Evolutionary conservation across 78 protist genomes (phyloP).

Genomic region (Isochrysis galbana): DNA sequence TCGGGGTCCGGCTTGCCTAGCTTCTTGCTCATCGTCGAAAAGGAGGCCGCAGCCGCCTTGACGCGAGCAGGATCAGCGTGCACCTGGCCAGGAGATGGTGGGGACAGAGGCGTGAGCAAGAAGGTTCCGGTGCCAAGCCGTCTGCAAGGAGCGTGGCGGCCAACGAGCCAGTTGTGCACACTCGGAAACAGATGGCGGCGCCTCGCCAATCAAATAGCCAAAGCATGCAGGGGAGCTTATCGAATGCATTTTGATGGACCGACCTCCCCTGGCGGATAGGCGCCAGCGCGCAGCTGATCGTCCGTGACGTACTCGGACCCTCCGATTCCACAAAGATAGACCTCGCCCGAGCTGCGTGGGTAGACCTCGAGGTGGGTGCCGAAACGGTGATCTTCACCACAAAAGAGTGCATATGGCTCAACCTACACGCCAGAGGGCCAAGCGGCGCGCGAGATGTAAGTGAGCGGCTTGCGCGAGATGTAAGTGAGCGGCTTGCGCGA

Average conservation of each 20-base stretch:
- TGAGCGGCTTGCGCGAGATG: too few species aligned
- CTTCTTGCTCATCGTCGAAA: neutral
- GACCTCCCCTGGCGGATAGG: neutral
- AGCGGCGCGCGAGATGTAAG: neutral
- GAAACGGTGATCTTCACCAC: constrained; percentile 18
- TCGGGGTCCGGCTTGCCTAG: neutral
- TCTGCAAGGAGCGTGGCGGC: too few species aligned
- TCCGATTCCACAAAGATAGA: constrained; percentile 47
- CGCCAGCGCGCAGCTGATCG: neutral
- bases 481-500: too few species aligned
- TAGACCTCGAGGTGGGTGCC: constrained; percentile 43
- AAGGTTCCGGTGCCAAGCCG: too few species aligned
- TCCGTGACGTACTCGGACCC: constrained; percentile 28
- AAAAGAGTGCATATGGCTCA: constrained; percentile 37
- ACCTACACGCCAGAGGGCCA: neutral
- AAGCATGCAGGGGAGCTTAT: too few species aligned
- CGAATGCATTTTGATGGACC: too few species aligned
- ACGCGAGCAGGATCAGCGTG: constrained; percentile 25
- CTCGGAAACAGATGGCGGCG: too few species aligned
- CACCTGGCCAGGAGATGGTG: neutral
- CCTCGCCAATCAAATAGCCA: too few species aligned
- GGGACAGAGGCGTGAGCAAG: too few species aligned
- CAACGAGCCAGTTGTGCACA: too few species aligned
- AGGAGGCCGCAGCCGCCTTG: neutral
- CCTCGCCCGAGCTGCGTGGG: neutral